Conservation (phyloP, 2,329 filamentous ascomycete species). For the Cercospora brassicicola region DNA sequence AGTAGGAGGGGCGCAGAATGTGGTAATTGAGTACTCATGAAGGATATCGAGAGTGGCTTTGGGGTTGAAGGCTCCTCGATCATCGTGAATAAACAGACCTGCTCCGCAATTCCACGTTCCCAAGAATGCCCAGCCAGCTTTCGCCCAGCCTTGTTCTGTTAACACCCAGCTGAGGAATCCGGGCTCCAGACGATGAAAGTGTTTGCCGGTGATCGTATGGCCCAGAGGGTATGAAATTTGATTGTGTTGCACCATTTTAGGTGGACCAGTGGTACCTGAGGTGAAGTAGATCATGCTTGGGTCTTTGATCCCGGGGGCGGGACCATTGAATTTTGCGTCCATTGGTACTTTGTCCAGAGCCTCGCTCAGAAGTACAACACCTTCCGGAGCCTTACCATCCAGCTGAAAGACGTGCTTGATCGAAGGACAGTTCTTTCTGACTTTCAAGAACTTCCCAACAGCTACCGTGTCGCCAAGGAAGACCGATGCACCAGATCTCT, state of each 20-base stretch:
- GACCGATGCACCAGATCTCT: slow-evolving; percentile 39
- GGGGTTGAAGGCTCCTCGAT: slow-evolving; percentile 40
- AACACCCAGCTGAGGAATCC: slow-evolving; percentile 44
- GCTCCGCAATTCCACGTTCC: slow-evolving; percentile 46
- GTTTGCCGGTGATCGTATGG: slow-evolving; percentile 43
- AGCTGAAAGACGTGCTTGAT: slow-evolving; percentile 41
- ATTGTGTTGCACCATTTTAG: slow-evolving; percentile 47
- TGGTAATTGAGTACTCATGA: slow-evolving; percentile 44
- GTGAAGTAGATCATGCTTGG: slow-evolving; percentile 46
- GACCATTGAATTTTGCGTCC: slow-evolving; percentile 29
- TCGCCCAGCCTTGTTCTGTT: slow-evolving; percentile 47
- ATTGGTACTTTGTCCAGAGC: slow-evolving; percentile 32
- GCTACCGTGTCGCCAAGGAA: slow-evolving; percentile 43
- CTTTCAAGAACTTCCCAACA: slow-evolving; percentile 39
- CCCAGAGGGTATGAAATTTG: slow-evolving; percentile 46
- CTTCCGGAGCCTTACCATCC: slow-evolving; percentile 25
- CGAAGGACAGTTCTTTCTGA: slow-evolving; percentile 37
- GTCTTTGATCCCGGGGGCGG: slow-evolving; percentile 33
- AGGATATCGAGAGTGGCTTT: slow-evolving; percentile 38
- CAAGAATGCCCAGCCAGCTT: slow-evolving; percentile 46
- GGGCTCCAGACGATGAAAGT: slow-evolving; percentile 42
- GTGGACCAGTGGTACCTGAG: slow-evolving; percentile 43
- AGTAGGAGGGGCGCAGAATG: slow-evolving; percentile 45
- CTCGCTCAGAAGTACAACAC: slow-evolving; percentile 33
- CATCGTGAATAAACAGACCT: slow-evolving; percentile 45